Evolutionary conservation across 257 asterid species (phyloP).

Genomic region (Mitragyna speciosa): DNA sequence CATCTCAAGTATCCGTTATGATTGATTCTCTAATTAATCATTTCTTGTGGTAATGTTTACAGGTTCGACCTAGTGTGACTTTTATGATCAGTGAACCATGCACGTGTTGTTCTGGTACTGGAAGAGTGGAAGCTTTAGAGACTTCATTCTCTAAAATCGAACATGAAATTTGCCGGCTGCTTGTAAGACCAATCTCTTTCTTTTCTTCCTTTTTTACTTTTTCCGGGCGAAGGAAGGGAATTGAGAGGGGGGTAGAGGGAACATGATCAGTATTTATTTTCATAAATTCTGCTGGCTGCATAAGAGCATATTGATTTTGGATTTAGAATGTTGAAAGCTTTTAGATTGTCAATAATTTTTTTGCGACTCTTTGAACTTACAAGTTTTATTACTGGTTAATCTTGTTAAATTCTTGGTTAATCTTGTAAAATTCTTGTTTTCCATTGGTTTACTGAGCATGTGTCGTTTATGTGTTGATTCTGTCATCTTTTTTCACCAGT

Average conservation of each 20-base stretch:
- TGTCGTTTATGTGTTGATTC: not conserved
- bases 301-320: not conserved
- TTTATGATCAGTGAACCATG: conserved; percentile 98
- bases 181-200: conserved; percentile 20
- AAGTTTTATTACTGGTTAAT: not conserved
- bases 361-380: not conserved
- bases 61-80: conserved; percentile 97
- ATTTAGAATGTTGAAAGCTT: not conserved
- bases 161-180: conserved; percentile 79
- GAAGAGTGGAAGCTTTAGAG: conserved; percentile 94
- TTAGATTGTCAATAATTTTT: not conserved
- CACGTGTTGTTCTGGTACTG: conserved; percentile 86
- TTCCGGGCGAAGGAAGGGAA: not conserved
- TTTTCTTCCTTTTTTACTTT: not conserved
- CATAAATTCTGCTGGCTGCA: not conserved
- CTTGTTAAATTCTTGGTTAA: not conserved
- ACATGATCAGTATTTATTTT: not conserved
- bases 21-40: conserved; percentile 3
- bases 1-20: not conserved
- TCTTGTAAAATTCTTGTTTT: not conserved
- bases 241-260: not conserved
- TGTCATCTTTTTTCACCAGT: not conserved
- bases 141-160: conserved; percentile 93
- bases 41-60: conserved; percentile 28
- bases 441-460: not conserved